These are phyloP conservation scores for Leucocoprinus birnbaumii DNA, from an alignment of 768 basidiomycete species.

Conservation along the genomic window DNA sequence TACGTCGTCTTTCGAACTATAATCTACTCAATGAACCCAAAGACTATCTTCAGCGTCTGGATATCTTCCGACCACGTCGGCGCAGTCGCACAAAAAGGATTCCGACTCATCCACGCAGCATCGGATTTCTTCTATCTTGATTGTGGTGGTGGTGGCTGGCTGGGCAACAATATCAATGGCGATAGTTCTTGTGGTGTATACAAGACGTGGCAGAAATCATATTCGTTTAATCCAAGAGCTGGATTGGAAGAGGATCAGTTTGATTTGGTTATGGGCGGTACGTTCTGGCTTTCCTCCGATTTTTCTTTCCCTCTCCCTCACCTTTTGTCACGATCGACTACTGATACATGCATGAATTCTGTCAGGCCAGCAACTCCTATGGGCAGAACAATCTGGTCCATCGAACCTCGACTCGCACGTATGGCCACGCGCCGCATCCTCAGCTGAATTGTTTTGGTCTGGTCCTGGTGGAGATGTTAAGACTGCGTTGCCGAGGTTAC, in stretches of 20 bases:
- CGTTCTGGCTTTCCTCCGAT: constrained; percentile 14
- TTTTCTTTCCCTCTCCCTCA: not conserved
- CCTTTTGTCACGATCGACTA: too few species aligned
- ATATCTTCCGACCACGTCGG: constrained; percentile 60
- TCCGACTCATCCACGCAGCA: constrained; percentile 62
- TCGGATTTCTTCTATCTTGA: constrained; percentile 83
- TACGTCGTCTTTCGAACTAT: constrained; percentile 22
- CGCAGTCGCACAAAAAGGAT: constrained; percentile 58
- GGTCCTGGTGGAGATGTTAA: constrained; percentile 45
- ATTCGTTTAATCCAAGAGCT: constrained; percentile 46
- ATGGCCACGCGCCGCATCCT: constrained; percentile 74
- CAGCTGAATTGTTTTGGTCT: constrained; percentile 76
- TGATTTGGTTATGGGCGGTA: constrained; percentile 67
- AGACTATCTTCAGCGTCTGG: constrained; percentile 52
- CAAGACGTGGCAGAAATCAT: constrained; percentile 77
- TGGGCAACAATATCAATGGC: constrained; percentile 44
- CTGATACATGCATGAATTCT: not conserved
- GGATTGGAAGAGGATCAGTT: constrained; percentile 45
- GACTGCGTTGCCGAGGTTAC: constrained; percentile 62
- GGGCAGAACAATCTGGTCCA: constrained; percentile 72
- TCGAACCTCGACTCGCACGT: constrained; percentile 61
- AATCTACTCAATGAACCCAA: not conserved
- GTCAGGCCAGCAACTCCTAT: constrained; percentile 66
- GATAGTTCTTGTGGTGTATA: constrained; percentile 78
- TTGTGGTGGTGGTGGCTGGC: constrained; percentile 72